These are phyloP conservation scores for Aspergillus sp. DNA, from an alignment of 2,329 filamentous ascomycete genomes.

Conservation along the genomic window DNA sequence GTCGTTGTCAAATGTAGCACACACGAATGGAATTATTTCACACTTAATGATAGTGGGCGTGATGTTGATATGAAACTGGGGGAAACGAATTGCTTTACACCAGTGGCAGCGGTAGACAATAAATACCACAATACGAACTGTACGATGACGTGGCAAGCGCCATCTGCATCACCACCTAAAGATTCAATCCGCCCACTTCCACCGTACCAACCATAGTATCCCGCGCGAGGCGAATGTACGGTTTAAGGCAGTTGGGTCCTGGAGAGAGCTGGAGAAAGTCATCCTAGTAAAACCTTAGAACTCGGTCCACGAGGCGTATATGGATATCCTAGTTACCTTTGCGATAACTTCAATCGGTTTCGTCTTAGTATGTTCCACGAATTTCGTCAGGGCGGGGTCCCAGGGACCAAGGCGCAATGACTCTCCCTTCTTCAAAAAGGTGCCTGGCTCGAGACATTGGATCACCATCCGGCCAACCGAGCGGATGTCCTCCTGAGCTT, in stretches of 20 bases:
- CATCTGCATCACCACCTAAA: neutral
- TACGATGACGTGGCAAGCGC: neutral
- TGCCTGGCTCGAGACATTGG: constrained; percentile 12
- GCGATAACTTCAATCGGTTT: neutral
- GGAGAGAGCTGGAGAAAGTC: constrained; percentile 14
- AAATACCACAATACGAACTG: neutral
- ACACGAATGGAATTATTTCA: neutral
- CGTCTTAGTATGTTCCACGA: constrained; percentile 10
- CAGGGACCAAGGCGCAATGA: constrained; percentile 4
- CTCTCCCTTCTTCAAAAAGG: constrained; percentile 6
- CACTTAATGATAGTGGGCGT: neutral
- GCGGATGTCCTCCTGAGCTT: constrained; percentile 6
- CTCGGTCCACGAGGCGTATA: constrained; percentile 3
- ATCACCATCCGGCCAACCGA: constrained; percentile 13
- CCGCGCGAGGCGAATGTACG: constrained; percentile 15
- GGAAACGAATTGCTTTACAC: neutral
- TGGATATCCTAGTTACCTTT: constrained; percentile 1
- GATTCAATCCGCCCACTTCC: neutral
- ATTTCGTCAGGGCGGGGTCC: constrained; percentile 5
- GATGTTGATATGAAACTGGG: neutral
- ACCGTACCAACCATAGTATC: constrained; percentile 3
- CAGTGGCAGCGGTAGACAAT: neutral
- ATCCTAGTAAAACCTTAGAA: constrained; percentile 11
- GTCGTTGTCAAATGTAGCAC: neutral
- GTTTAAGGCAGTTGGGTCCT: constrained; percentile 12